phyloP scores from a whole-genome alignment of 2,329 filamentous ascomycete species.

The Exophiala bonariae region DNA sequence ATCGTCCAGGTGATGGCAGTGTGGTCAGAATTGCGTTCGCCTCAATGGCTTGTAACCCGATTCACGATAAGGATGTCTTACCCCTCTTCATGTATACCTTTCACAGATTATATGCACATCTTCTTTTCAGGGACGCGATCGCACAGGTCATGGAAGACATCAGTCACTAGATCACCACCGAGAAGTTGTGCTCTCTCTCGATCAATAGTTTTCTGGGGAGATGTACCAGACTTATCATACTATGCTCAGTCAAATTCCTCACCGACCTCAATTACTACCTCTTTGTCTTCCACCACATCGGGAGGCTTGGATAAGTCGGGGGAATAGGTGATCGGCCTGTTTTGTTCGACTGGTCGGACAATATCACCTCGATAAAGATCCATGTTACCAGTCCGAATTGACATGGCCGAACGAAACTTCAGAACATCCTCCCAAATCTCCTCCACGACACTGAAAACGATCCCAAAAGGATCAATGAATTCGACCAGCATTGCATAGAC shows the following conservation, averaged over 20 bases:
- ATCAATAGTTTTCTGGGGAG: no score
- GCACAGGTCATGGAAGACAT: not conserved
- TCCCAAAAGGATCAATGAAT: not conserved
- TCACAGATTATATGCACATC: conserved; percentile 4
- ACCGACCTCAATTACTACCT: no score
- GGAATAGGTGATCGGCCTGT: not conserved
- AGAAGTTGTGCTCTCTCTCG: no score
- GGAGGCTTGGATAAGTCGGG: not conserved
- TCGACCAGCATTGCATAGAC: not conserved
- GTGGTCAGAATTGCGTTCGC: conserved; percentile 5
- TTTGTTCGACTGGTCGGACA: not conserved
- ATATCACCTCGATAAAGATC: not conserved
- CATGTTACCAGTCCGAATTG: not conserved
- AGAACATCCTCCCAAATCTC: not conserved
- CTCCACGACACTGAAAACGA: not conserved
- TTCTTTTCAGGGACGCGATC: conserved; percentile 8
- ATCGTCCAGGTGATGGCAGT: not conserved
- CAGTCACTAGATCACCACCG: no score
- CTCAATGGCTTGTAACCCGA: conserved; percentile 9
- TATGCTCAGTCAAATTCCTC: no score
- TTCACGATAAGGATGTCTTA: not conserved
- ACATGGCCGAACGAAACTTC: not conserved
- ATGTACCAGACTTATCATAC: no score
- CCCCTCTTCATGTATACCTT: not conserved
- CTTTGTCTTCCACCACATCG: not conserved